phyloP scores from a whole-genome alignment of 2,329 filamentous ascomycete genomes.

The Lecanicillium sp. region DNA sequence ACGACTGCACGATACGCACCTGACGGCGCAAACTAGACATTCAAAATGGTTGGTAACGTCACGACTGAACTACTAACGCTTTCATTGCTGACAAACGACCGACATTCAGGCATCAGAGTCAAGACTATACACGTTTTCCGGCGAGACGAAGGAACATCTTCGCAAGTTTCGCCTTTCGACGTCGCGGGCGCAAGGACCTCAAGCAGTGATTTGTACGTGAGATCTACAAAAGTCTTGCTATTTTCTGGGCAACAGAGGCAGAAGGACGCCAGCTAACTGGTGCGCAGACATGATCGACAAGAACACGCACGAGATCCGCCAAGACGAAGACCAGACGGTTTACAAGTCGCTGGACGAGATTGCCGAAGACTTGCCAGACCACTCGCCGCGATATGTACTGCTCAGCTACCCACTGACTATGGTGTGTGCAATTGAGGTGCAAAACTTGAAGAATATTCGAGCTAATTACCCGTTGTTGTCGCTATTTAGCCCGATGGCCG shows the following conservation, averaged over 20 bases:
- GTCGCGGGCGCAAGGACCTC: constrained; percentile 74
- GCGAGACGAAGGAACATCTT: constrained; percentile 79
- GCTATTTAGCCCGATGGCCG: constrained; percentile 64
- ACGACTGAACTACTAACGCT: background rate
- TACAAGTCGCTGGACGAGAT: constrained; percentile 78
- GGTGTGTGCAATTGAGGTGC: constrained; percentile 38
- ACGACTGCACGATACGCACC: background rate
- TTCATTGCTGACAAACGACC: too few relatives aligned
- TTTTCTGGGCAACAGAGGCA: too few relatives aligned
- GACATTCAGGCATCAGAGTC: constrained; percentile 57
- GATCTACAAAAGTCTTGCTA: constrained; percentile 15
- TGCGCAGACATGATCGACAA: constrained; percentile 81
- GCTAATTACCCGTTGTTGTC: constrained; percentile 11
- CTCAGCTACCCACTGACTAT: constrained; percentile 85
- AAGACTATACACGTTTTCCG: constrained; percentile 85
- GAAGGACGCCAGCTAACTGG: background rate
- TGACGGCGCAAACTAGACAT: background rate
- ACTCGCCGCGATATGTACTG: constrained; percentile 81
- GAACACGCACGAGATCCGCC: constrained; percentile 79
- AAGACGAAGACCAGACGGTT: constrained; percentile 65
- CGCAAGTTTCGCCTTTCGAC: constrained; percentile 92
- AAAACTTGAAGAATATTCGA: constrained; percentile 3
- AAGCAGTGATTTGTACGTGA: constrained; percentile 87
- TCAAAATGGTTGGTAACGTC: background rate
- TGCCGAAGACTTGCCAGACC: constrained; percentile 83